A percentile compares a stretch with the other conserved stretches of the same genome.
phyloP scores from a whole-genome alignment of 106 monocot genomes.

The Dendrobium catenatum region DNA sequence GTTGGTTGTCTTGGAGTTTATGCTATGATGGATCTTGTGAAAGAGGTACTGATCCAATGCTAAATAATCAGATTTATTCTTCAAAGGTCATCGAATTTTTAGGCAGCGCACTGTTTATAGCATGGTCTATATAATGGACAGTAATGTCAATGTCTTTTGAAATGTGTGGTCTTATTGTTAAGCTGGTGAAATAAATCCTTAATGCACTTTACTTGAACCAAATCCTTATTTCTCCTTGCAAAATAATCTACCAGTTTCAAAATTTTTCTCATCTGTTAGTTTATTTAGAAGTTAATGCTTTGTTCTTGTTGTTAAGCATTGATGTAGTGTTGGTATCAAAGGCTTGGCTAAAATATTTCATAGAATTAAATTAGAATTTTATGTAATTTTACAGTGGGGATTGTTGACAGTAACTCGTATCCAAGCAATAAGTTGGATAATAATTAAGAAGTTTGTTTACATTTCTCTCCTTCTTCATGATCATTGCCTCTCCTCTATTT shows the following conservation, averaged over 20 bases:
- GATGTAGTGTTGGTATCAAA: background rate
- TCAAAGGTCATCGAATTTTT: background rate
- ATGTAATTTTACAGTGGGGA: background rate
- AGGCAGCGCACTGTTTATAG: background rate
- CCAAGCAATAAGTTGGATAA: background rate
- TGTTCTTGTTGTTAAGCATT: background rate
- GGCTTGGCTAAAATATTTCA: background rate
- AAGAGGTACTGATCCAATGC: conserved; percentile 51
- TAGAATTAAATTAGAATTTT: background rate
- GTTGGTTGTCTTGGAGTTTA: conserved; percentile 82
- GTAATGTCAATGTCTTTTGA: background rate
- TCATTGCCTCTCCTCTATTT: no score
- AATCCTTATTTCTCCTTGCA: background rate
- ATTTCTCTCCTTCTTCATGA: no score
- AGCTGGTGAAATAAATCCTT: background rate
- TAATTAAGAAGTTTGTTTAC: background rate
- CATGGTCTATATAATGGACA: background rate
- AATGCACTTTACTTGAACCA: no score
- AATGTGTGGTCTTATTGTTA: background rate
- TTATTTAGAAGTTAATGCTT: background rate
- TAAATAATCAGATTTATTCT: background rate
- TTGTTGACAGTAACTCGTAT: background rate
- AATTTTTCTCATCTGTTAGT: background rate
- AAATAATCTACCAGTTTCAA: background rate
- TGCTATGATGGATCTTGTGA: conserved; percentile 70